These are phyloP conservation scores for Nemania diffusa DNA, from an alignment of 2,329 filamentous ascomycete species.

Conservation along the genomic window DNA sequence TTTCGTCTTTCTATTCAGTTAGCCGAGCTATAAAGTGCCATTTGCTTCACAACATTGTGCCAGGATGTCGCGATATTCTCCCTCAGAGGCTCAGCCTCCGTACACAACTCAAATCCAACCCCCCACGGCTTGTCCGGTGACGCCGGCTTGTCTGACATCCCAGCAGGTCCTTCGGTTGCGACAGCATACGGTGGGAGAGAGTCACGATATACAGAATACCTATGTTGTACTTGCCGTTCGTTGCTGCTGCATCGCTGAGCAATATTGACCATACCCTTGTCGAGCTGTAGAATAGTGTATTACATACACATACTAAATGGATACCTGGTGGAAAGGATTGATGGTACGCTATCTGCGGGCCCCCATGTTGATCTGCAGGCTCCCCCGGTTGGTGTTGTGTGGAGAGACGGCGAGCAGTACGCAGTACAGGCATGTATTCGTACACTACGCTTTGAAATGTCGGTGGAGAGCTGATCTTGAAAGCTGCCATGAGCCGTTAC, in stretches of 20 bases:
- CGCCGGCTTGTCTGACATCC: constrained; percentile 11
- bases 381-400: constrained; percentile 3
- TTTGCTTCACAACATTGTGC: neutral
- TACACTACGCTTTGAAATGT: constrained; percentile 8
- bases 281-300: constrained; percentile 16
- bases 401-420: neutral
- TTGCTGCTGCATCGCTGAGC: constrained; percentile 10
- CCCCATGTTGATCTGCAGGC: constrained; percentile 17
- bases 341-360: constrained; percentile 6
- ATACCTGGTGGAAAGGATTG: constrained; percentile 8
- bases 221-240: neutral
- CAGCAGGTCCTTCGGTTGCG: neutral
- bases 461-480: constrained; percentile 6
- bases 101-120: neutral
- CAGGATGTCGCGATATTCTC: neutral
- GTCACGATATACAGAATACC: neutral
- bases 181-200: neutral
- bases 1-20: constrained; percentile 11
- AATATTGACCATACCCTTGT: constrained; percentile 24
- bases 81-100: neutral
- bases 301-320: neutral
- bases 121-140: constrained; percentile 11
- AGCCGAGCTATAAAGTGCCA: neutral
- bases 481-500: neutral
- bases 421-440: neutral